Evolutionary conservation across 352 stramenopile species (phyloP).

Genomic region (Globisporangium perplexum): DNA sequence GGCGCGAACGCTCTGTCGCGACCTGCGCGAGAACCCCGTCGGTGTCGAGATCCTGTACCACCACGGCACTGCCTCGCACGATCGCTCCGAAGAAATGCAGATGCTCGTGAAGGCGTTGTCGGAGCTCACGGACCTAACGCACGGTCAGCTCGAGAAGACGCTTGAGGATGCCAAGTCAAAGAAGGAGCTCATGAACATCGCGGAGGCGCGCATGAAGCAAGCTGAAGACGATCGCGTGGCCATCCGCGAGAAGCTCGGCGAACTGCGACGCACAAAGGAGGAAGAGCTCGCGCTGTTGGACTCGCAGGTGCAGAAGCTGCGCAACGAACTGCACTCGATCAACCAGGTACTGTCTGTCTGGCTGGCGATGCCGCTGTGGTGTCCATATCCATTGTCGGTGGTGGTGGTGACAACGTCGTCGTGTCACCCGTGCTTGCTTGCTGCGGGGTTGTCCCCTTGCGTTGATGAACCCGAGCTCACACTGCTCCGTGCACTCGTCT

Average conservation of each 20-base stretch:
- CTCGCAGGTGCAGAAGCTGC: constrained; percentile 76
- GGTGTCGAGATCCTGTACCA: constrained; percentile 74
- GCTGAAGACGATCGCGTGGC: constrained; percentile 70
- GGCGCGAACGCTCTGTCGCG: constrained; percentile 55
- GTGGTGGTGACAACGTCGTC: no score
- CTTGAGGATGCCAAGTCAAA: constrained; percentile 84
- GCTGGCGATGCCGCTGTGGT: background rate
- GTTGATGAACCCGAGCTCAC: background rate
- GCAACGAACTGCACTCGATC: constrained; percentile 65
- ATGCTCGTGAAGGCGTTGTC: constrained; percentile 72
- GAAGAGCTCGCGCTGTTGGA: constrained; percentile 78
- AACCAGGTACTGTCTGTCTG: constrained; percentile 35
- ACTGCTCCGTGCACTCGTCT: background rate
- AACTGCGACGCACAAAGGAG: constrained; percentile 77
- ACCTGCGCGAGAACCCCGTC: constrained; percentile 68
- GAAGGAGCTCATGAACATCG: constrained; percentile 70
- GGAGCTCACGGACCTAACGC: constrained; percentile 78
- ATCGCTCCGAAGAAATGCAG: constrained; percentile 62
- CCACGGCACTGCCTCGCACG: constrained; percentile 40
- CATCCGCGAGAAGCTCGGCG: constrained; percentile 72
- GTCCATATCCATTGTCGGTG: no score
- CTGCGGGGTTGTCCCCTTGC: background rate
- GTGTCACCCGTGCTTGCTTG: no score
- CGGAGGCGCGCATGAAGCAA: constrained; percentile 75
- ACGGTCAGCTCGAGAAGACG: constrained; percentile 72